These are phyloP conservation scores for Cladosporium velox DNA, from an alignment of 2,329 filamentous ascomycete species.

Conservation along the genomic window DNA sequence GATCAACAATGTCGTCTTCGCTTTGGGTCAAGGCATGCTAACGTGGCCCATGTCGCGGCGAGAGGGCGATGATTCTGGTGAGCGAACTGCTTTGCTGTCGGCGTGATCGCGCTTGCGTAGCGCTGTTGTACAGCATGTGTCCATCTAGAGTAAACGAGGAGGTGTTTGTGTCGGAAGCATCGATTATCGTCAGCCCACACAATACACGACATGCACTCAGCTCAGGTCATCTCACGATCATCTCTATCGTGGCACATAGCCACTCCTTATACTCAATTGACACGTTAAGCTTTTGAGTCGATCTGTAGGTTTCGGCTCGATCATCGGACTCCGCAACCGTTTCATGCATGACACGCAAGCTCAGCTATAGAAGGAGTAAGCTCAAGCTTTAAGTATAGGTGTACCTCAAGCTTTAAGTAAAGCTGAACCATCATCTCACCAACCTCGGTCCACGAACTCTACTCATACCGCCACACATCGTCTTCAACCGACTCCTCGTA, in stretches of 20 bases:
- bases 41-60: background rate
- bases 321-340: background rate
- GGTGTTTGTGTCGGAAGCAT: background rate
- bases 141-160: background rate
- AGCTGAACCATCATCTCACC: background rate
- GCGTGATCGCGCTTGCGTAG: background rate
- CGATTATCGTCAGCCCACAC: background rate
- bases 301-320: background rate
- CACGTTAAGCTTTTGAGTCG: background rate
- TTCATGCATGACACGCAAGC: background rate
- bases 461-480: background rate
- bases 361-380: background rate
- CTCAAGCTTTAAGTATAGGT: background rate
- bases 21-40: constrained; percentile 1
- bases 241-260: background rate
- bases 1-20: constrained; percentile 10
- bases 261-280: background rate
- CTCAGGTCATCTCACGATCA: background rate
- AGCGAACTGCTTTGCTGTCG: background rate
- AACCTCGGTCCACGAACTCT: background rate
- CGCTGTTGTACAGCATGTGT: background rate
- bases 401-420: background rate
- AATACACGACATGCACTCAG: background rate
- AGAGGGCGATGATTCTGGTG: background rate
- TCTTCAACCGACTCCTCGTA: background rate